Conservation (phyloP, 2,329 filamentous ascomycete genomes). For the Fusarium neocosmosporiellum region DNA sequence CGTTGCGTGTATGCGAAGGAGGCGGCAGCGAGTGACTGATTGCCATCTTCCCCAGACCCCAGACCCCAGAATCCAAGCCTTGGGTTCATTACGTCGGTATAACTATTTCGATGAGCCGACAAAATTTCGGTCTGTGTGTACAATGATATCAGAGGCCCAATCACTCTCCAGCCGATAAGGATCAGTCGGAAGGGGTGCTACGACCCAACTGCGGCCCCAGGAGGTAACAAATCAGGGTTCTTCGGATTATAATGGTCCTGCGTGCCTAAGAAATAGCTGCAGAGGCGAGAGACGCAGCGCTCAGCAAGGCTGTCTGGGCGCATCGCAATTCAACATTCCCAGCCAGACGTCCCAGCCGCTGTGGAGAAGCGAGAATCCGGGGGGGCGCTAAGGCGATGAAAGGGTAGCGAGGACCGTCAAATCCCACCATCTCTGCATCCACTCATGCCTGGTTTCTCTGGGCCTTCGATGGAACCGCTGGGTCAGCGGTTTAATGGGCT, state of each 20-base stretch:
- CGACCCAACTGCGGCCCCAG: slow-evolving; percentile 8
- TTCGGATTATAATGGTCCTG: slow-evolving; percentile 28
- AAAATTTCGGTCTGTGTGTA: slow-evolving; percentile 12
- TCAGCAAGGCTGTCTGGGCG: slow-evolving; percentile 18
- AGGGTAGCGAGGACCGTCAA: slow-evolving; percentile 2
- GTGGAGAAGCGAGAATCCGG: slow-evolving; percentile 42
- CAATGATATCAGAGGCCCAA: slow-evolving; percentile 14
- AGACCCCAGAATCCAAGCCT: slow-evolving; percentile 2
- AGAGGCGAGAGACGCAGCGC: slow-evolving; percentile 32
- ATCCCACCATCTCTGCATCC: slow-evolving; percentile 17
- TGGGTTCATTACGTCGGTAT: slow-evolving; percentile 32
- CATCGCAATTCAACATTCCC: slow-evolving; percentile 19
- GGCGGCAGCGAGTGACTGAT: background rate
- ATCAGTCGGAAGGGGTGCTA: slow-evolving; percentile 1
- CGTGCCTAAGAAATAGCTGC: slow-evolving; percentile 26
- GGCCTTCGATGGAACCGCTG: background rate
- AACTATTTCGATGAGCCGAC: slow-evolving; percentile 31
- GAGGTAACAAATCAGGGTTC: slow-evolving; percentile 29
- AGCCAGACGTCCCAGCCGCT: slow-evolving; percentile 39
- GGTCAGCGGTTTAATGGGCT: background rate
- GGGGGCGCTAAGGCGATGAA: slow-evolving; percentile 21
- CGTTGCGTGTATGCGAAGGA: background rate
- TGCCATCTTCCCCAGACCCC: slow-evolving; percentile 8
- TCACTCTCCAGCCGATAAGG: slow-evolving; percentile 35
- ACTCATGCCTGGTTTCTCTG: slow-evolving; percentile 5